Base-by-base conservation (phyloP, 2,329 filamentous ascomycete genomes). In the Aspergillus fijiensis region DNA sequence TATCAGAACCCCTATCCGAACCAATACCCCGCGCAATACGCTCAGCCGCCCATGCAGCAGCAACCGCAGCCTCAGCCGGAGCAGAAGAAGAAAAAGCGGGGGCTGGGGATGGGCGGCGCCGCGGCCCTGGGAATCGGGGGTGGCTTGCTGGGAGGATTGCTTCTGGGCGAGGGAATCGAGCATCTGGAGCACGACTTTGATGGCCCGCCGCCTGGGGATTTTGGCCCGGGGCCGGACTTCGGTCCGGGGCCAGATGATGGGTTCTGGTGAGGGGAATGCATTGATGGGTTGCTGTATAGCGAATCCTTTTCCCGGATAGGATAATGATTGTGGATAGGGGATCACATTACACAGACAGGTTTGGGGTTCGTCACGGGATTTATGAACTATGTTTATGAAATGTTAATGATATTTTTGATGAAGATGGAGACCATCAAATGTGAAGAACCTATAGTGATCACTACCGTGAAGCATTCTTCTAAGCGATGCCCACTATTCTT, bases 151-250 rank as follows among this genome's bases (percentile, higher is more conserved):
- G 53, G 53, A 10, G 53, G 53, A 12, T 35, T 55, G 12, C 27
- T 55, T 21, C 53, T 55, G 42, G 53, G 53, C 11, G 53, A 55
- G 45, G 53, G 53, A 14, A 49, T 55, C 6, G 53, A 55, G 42
- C 42, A 45, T 19, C 23, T 55, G 27, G 45, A 55, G 42, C n/a
- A 55, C 16, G 53, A 55, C 11, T 55, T 55, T 33, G 25, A 19
- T 12, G 42, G 27, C 1, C 53, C 53, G 2, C 51, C 51, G 27
- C 51, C 51, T 45, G 39, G 16, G 14, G n/a, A 45, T 16, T 45
- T 45, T 19, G 39, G 39, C 12, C 51, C 51, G 2, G 51, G 39
- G 39, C 33, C 33, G 6, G 39, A 42, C 4, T 39, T 39, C 11
- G 35, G 35, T 7, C 51, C 51, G 4, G 51, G 51, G 9, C 51